Conservation (phyloP, 495 filamentous ascomycete genomes). For the Aspergillus cavernicola region DNA sequence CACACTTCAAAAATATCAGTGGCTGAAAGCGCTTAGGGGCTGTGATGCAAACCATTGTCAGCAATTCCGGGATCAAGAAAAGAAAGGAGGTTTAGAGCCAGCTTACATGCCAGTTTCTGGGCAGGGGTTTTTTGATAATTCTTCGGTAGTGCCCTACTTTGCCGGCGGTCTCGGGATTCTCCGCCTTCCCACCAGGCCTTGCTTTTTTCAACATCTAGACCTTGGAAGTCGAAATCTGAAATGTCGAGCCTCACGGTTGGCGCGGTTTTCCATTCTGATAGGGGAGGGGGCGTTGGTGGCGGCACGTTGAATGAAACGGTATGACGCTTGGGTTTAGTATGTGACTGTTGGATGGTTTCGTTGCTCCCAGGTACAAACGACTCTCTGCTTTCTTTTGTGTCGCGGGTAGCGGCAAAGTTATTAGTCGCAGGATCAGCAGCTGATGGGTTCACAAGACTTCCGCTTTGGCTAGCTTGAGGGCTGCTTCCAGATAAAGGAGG, state of each 20-base stretch:
- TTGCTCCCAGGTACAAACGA: constrained; percentile 17
- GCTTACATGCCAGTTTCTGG: constrained; percentile 36
- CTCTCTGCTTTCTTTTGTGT: constrained; percentile 17
- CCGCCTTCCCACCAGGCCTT: constrained; percentile 49
- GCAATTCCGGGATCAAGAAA: neutral
- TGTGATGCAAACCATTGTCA: constrained; percentile 28
- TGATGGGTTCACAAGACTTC: neutral
- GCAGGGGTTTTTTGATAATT: constrained; percentile 38
- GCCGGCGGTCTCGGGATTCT: constrained; percentile 30
- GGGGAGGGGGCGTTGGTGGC: constrained; percentile 44
- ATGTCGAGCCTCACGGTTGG: constrained; percentile 30
- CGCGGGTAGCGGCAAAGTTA: constrained; percentile 4
- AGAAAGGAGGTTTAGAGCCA: neutral
- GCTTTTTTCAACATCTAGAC: constrained; percentile 35
- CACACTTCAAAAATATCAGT: constrained; percentile 79
- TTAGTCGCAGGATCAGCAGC: neutral
- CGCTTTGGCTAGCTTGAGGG: neutral
- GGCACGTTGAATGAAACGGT: constrained; percentile 47
- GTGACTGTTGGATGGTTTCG: constrained; percentile 22
- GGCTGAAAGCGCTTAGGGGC: constrained; percentile 74
- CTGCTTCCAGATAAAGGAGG: neutral
- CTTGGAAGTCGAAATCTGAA: constrained; percentile 43
- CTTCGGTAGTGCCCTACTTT: constrained; percentile 40
- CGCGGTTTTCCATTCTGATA: constrained; percentile 44
- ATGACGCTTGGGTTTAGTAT: constrained; percentile 36